Evolutionary conservation across 257 asterid species (phyloP).

Genomic region (Capsicum baccatum): DNA sequence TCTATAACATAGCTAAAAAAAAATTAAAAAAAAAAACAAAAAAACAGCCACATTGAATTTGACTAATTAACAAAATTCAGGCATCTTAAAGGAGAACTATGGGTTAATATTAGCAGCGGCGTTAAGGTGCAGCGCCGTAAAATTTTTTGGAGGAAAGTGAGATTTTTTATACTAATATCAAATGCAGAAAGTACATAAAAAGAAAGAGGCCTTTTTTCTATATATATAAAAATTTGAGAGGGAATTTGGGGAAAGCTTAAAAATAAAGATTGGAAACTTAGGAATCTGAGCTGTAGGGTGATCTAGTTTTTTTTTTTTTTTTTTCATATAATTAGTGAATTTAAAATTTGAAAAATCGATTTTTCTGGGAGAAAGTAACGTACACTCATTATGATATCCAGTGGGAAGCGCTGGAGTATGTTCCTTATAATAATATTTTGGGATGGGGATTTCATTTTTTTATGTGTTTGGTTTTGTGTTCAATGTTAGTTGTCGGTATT

Average conservation of each 20-base stretch:
- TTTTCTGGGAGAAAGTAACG: conserved; percentile 29
- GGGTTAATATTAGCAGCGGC: conserved; percentile 34
- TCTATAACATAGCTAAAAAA: neutral
- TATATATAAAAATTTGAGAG: conserved; percentile 27
- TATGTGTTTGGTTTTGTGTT: too few species aligned
- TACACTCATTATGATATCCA: conserved; percentile 27
- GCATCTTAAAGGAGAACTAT: neutral
- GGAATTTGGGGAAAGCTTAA: conserved; percentile 3
- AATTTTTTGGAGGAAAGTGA: conserved; percentile 24
- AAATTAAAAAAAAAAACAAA: neutral
- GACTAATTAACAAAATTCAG: neutral
- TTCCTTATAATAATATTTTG: neutral
- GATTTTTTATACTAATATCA: conserved; percentile 7
- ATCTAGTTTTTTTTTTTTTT: neutral
- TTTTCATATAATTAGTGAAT: neutral
- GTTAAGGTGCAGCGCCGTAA: conserved; percentile 35
- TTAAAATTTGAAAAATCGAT: conserved; percentile 14
- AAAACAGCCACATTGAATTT: neutral
- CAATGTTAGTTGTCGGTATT: too few species aligned
- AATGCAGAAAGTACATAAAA: neutral
- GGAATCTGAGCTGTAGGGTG: conserved; percentile 34
- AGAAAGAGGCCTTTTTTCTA: neutral
- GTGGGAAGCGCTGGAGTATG: neutral
- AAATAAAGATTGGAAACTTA: conserved; percentile 55
- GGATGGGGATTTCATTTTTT: neutral